phyloP scores from a whole-genome alignment of 495 filamentous ascomycete species.

The Endocarpon pusillum region DNA sequence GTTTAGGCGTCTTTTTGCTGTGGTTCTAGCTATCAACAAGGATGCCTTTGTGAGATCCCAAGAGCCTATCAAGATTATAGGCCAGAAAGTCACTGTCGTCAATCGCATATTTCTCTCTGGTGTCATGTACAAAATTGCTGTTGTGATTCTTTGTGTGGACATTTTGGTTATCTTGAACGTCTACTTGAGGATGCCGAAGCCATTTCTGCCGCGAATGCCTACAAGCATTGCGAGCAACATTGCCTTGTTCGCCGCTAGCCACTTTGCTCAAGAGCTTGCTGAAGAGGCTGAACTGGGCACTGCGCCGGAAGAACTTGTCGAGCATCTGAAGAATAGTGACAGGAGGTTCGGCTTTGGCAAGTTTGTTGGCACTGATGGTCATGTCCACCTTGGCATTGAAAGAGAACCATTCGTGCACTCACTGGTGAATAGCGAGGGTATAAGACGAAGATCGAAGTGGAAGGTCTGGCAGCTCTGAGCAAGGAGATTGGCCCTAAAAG shows the following conservation, averaged over 20 bases:
- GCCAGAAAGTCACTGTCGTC: no score
- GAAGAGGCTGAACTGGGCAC: conserved; percentile 1
- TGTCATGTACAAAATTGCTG: conserved; percentile 15
- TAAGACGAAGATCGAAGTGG: no score
- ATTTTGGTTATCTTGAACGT: conserved; percentile 17
- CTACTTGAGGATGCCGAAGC: conserved; percentile 14
- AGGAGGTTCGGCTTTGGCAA: conserved; percentile 23
- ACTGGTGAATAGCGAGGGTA: no score
- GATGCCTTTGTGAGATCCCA: no score
- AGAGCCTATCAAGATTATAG: no score
- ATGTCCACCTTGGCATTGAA: conserved; percentile 27
- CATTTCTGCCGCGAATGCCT: conserved; percentile 21
- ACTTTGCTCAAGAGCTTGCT: conserved; percentile 8
- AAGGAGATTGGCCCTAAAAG: no score
- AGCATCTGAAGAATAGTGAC: neutral
- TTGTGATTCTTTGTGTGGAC: conserved; percentile 17
- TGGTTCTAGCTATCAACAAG: no score
- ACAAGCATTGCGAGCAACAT: conserved; percentile 23
- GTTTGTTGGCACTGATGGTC: conserved; percentile 25
- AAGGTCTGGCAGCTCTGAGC: no score
- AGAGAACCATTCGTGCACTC: conserved; percentile 17
- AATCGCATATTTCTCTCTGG: conserved; percentile 22
- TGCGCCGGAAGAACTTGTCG: neutral
- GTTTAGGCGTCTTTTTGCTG: no score
- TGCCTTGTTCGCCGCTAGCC: conserved; percentile 14